A percentile compares a stretch with the other conserved stretches of the same genome.
Evolutionary conservation across 2,329 filamentous ascomycete species (phyloP).

Genomic region (Colletotrichum eremochloae): DNA sequence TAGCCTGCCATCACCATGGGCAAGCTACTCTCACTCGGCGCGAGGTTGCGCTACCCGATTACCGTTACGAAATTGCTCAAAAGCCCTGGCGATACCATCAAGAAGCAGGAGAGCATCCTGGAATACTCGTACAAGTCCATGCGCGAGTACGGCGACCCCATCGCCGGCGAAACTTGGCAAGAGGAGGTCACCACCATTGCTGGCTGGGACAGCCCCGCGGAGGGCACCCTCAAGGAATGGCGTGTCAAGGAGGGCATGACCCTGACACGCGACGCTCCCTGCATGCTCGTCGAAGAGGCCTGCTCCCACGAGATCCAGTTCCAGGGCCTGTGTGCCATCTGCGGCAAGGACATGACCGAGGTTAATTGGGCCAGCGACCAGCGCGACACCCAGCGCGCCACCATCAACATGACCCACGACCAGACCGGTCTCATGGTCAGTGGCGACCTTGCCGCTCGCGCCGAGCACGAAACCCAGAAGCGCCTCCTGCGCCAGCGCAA

Average conservation of each 20-base stretch:
- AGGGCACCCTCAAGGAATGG: conserved; percentile 85
- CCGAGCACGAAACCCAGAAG: conserved; percentile 88
- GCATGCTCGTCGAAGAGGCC: conserved; percentile 87
- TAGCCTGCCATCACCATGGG: conserved; percentile 52
- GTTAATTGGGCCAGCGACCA: conserved; percentile 85
- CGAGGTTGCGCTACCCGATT: conserved; percentile 89
- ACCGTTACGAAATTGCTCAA: conserved; percentile 89
- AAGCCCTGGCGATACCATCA: conserved; percentile 78
- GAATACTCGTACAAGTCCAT: conserved; percentile 88
- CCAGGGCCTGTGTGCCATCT: conserved; percentile 89
- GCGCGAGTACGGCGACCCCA: conserved; percentile 79
- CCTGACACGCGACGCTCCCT: conserved; percentile 69
- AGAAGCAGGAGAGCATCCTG: conserved; percentile 82
- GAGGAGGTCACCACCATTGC: conserved; percentile 78
- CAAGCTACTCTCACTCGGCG: conserved; percentile 66
- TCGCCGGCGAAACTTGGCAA: conserved; percentile 71
- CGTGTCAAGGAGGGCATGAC: conserved; percentile 76
- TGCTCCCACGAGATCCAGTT: conserved; percentile 94
- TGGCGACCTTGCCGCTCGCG: conserved; percentile 80
- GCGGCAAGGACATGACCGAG: conserved; percentile 96
- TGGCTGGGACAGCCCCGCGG: conserved; percentile 85
- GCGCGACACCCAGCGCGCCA: conserved; percentile 85
- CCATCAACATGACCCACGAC: conserved; percentile 95
- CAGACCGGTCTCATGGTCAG: conserved; percentile 90
- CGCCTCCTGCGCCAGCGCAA: conserved; percentile 85